Evolutionary conservation across 192 early-diverging fungal species (phyloP).

Genomic region (Martensiomyces pterosporus): DNA sequence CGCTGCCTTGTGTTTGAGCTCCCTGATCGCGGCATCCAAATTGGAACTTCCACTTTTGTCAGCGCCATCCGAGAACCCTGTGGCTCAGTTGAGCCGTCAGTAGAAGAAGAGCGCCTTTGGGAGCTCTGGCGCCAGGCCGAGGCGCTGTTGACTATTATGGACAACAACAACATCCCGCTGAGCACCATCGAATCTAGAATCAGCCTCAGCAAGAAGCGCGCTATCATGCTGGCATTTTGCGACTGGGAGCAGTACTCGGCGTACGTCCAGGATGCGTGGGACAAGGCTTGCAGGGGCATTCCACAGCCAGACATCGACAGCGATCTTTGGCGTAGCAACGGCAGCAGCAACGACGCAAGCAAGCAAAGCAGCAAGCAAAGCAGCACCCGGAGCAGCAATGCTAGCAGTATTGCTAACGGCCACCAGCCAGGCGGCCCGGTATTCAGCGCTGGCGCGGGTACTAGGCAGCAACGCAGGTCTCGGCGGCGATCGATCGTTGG

Average conservation of each 20-base stretch:
- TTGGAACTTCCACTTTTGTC: constrained; percentile 41
- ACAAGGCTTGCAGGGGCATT: constrained; percentile 44
- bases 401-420: constrained; percentile 14
- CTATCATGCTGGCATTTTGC: constrained; percentile 51
- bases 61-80: constrained; percentile 36
- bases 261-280: constrained; percentile 50
- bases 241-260: constrained; percentile 54
- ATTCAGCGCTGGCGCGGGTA: constrained; percentile 15
- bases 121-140: constrained; percentile 51
- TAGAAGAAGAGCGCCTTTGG: constrained; percentile 51
- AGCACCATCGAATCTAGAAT: constrained; percentile 29
- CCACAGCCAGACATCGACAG: constrained; percentile 21
- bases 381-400: constrained; percentile 18
- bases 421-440: constrained; percentile 12
- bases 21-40: constrained; percentile 42
- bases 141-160: constrained; percentile 51
- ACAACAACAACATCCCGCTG: constrained; percentile 45
- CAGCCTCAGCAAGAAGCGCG: constrained; percentile 50
- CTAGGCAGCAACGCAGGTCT: constrained; percentile 31
- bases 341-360: constrained; percentile 13
- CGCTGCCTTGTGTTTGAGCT: constrained; percentile 50
- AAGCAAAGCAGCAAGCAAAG: constrained; percentile 4
- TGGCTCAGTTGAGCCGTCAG: constrained; percentile 47
- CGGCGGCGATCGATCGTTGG: constrained; percentile 48
- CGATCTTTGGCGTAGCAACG: constrained; percentile 27